These are phyloP conservation scores for Colletotrichum sp. DNA, from an alignment of 2,329 filamentous ascomycete genomes.

Conservation along the genomic window DNA sequence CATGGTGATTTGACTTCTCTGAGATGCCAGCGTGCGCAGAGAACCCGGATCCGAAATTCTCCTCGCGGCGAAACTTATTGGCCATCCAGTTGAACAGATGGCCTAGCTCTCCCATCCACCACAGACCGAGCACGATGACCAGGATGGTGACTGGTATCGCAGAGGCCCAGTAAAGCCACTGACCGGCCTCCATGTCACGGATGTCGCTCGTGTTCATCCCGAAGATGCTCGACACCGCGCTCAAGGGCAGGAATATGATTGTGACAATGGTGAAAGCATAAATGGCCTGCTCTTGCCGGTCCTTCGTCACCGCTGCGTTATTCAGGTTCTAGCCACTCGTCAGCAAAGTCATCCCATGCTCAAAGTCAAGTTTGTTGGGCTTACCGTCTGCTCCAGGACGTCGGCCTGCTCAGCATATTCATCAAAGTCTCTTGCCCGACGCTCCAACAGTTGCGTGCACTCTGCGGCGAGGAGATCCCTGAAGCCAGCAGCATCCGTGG, in stretches of 20 bases:
- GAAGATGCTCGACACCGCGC: conserved; percentile 52
- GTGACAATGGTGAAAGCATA: conserved; percentile 57
- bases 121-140: conserved; percentile 44
- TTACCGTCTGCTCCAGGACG: conserved; percentile 31
- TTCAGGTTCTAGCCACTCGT: conserved; percentile 30
- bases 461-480: conserved; percentile 42
- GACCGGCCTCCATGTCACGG: conserved; percentile 50
- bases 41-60: neutral
- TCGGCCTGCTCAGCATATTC: conserved; percentile 29
- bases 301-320: conserved; percentile 45
- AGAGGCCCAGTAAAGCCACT: conserved; percentile 56
- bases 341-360: neutral
- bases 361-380: neutral
- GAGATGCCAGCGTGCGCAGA: neutral
- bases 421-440: conserved; percentile 34
- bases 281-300: conserved; percentile 52
- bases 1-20: neutral
- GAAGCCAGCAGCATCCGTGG: conserved; percentile 14
- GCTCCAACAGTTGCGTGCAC: conserved; percentile 40
- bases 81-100: conserved; percentile 30
- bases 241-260: conserved; percentile 52
- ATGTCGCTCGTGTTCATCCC: conserved; percentile 60
- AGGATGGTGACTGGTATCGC: conserved; percentile 50
- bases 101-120: conserved; percentile 48
- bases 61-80: neutral